phyloP scores from a whole-genome alignment of 106 monocot species.

The Dendrobium officinale region DNA sequence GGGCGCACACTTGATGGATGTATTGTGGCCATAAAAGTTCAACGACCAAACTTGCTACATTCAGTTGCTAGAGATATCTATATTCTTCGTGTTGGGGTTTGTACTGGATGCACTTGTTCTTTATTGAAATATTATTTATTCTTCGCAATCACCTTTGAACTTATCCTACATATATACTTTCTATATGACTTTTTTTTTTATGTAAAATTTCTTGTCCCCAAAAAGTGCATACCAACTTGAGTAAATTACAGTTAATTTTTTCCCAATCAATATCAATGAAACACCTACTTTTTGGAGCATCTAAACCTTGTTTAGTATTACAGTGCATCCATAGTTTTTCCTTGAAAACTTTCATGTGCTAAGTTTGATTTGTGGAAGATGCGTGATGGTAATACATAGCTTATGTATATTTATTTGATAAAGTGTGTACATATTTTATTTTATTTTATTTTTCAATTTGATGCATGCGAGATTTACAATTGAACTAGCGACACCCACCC shows the following conservation, averaged over 20 bases:
- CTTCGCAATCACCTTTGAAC: not conserved
- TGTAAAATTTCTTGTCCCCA: not conserved
- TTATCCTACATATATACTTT: not conserved
- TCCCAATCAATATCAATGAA: not conserved
- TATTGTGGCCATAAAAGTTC: constrained; percentile 82
- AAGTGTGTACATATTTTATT: not conserved
- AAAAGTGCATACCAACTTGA: not conserved
- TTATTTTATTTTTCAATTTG: not conserved
- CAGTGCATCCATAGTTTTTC: not conserved
- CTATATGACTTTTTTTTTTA: not conserved
- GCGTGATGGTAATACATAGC: not conserved
- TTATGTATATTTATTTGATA: not conserved
- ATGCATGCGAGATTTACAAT: not conserved
- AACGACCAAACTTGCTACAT: constrained; percentile 82
- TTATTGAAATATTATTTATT: not conserved
- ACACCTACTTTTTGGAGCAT: not conserved
- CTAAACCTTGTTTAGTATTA: not conserved
- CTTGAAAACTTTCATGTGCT: not conserved
- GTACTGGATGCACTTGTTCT: constrained; percentile 15
- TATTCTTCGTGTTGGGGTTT: constrained; percentile 89
- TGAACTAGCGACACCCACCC: not conserved
- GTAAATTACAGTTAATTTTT: not conserved
- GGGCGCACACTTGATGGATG: constrained; percentile 72
- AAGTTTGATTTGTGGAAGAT: not conserved
- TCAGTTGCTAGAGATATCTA: constrained; percentile 77